Evolutionary conservation across 805 yeast species (phyloP), one percentile per base, ranked within the genome.

Genomic region (Nakazawaea anatomiae): DNA sequence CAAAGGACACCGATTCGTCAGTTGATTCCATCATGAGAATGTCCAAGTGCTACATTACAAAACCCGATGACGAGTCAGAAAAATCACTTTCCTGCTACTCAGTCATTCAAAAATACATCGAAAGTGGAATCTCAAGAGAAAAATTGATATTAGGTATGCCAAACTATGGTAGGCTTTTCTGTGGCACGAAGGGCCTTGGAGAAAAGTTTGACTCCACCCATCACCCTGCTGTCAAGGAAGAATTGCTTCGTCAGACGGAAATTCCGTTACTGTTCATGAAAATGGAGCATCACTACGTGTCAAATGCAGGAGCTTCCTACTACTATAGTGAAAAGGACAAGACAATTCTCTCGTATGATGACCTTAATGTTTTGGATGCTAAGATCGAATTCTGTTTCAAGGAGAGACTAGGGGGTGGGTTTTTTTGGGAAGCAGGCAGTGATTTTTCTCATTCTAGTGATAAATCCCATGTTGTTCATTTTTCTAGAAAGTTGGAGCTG

Each of bases 371-470:
- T 3, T 76, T 76, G 6, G 54, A 57, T 9, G 56, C 55, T 18
- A 89, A 89, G 63, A 85, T 84, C 0, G 57, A 67, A 36, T 86
- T 77, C 54, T 75, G 80, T 11, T 52, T 53, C 35, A 55, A 62
- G 39, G 63, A 67, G 7, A 57, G 67, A 0, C 65, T 87, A 11
- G 89, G 83, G 0, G 96, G 96, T 1, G 91, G 85, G 0, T 84
- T 89, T 79, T 88, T 85, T 80, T 89, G 96, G 96, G 96, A 89
- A 58, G 81, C 91, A 0, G 74, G 82, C 52, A 91, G 90, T 2
- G 91, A 87, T 58, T 58, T 60, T 7, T 64, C 44, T 47, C 66
- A 14, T 64, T 8, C 32, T 64, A 6, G 27, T 44, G 12, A 58
- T 36, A 2, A 49, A 14, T 6, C 36, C 25, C n/a, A 44, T 28